Base-by-base conservation (phyloP, 192 early-diverging fungal species). In the Coemansia sp. region DNA sequence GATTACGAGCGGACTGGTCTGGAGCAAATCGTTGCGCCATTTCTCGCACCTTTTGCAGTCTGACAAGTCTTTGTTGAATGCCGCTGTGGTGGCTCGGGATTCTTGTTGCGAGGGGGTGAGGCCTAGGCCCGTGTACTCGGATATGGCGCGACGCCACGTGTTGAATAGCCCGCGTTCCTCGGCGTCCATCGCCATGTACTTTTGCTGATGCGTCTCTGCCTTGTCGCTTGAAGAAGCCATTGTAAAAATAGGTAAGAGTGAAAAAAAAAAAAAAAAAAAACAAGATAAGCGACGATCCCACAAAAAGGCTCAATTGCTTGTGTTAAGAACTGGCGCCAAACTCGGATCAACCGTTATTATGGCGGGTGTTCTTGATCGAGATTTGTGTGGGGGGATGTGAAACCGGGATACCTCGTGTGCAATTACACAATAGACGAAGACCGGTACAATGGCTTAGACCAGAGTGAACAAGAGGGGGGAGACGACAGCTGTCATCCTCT, bases 21-120 rank as follows among this genome's bases (percentile, higher is more conserved):
- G 87, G 23, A 95, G 75, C 57, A 97, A 75, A 57, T 90, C 87
- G 41, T 90, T 87, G 73, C 90, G 91, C 90, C 88, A 89, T 34
- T 85, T 77, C 67, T 95, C 94, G 69, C 95, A 97, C 34, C 66
- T 74, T 53, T 76, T 77, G 72, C 83, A 88, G 70, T 88, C 85
- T 25, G 68, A 69, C 51, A 87, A 69, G 32, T 85, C 84, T 15
- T 84, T 48, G 38, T 90, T 85, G 27, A 64, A 74, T n/a, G 25
- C 29, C 78, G 84, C 36, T 79, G 68, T 36, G 62, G 57, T n/a
- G n/a, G 34, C 66, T 69, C 36, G 41, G 73, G 70, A 19, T 75
- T 48, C 32, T 58, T 72, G 70, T 62, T 91, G 87, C 37, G 72
- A 66, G 5, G 85, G 79, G 7, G 85, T 73, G 34, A 89, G 77